These are phyloP conservation scores for Planoprotostelium fungivorum DNA, from an alignment of 78 protist genomes.

Conservation along the genomic window DNA sequence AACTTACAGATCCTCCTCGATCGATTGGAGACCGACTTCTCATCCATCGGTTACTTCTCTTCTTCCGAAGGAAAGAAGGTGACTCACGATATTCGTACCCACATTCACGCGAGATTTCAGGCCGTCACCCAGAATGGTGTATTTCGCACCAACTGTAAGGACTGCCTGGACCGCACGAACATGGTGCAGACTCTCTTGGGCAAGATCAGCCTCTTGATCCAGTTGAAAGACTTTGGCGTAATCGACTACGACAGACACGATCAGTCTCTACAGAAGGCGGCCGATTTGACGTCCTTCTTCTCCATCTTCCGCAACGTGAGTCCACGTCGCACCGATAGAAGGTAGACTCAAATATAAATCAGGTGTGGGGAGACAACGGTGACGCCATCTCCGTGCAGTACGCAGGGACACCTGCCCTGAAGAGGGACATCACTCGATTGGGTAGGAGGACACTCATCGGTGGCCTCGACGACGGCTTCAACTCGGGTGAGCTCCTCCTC, in stretches of 20 bases:
- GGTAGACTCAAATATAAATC: conserved; percentile 11
- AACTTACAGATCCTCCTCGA: conserved; percentile 20
- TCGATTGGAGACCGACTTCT: conserved; percentile 4
- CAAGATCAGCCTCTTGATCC: conserved; percentile 8
- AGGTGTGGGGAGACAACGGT: conserved; percentile 66
- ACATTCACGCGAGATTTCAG: background rate
- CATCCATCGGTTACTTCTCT: conserved; percentile 6
- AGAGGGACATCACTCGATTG: conserved; percentile 58
- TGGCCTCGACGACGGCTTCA: conserved; percentile 38
- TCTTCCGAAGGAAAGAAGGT: conserved; percentile 7
- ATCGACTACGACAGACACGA: background rate
- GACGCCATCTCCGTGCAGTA: conserved; percentile 43
- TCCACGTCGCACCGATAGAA: background rate
- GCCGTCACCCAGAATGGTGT: conserved; percentile 51
- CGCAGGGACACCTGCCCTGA: conserved; percentile 68
- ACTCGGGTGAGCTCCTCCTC: conserved; percentile 2
- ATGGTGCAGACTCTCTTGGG: conserved; percentile 81
- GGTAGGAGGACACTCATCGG: conserved; percentile 43
- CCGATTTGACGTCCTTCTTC: background rate
- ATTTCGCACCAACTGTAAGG: conserved; percentile 92
- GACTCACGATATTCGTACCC: background rate
- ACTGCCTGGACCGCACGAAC: conserved; percentile 93
- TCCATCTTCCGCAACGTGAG: background rate
- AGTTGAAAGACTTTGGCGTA: conserved; percentile 15
- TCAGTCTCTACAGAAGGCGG: background rate